Base-by-base conservation (phyloP, 176 grass and related monocot species). In the Eremochloa ophiuroides region DNA sequence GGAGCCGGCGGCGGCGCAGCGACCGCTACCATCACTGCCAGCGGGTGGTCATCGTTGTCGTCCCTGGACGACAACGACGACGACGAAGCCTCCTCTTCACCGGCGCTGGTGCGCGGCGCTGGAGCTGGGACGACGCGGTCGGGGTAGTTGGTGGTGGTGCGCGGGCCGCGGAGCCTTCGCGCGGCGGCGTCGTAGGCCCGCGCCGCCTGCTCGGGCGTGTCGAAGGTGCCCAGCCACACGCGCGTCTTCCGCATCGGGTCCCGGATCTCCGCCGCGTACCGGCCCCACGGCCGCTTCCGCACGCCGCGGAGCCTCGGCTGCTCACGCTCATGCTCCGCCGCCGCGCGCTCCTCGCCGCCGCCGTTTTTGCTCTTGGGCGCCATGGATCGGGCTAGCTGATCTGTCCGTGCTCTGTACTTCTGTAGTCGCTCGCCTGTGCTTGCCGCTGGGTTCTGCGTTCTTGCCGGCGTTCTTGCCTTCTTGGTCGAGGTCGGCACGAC, bases 211-310 rank as follows among this genome's bases (percentile, higher is more conserved):
- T 91, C 81, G 27, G 86, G 81, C 0, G 89, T 94, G 66, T 85
- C 86, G 85, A 91, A 94, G 13, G 92, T 91, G 70, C 92, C 89
- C 1, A 94, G 89, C 92, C 89, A 94, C 29, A 94, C 76, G 22
- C 92, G 86, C 10, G 89, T 55, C 63, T 85, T 86, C 30, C 50
- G 27, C 15, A 5, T 38, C 0, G 94, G 94, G 58, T 97, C 94
- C 0, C 94, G 80, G 80, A 97, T 97, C 94, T 97, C 94, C 29
- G 94, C 94, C 42, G 94, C 91, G 58, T 97, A 97, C 56, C 94
- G 26, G 1, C 94, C 94, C 94, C 94, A 97, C 47, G 94, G 94
- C 66, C 94, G 74, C 91, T 90, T 97, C 75, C 94, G 26, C 69
- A 97, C 94, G 1, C 94, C 94, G 64, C 91, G 88, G 6, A 64